phyloP scores from a whole-genome alignment of 2,329 filamentous ascomycete species.

The Fusarium sororula region DNA sequence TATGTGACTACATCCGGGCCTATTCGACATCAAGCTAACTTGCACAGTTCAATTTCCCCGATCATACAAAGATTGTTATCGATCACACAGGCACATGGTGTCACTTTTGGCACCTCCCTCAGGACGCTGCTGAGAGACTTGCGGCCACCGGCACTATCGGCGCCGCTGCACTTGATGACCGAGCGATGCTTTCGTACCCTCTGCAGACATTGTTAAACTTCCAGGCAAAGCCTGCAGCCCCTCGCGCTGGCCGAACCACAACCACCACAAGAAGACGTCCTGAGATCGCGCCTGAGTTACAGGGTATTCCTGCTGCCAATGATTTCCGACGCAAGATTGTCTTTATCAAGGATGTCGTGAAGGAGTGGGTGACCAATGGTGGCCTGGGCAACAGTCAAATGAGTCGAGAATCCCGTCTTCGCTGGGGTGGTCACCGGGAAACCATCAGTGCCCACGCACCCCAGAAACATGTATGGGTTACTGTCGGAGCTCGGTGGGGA shows the following conservation, averaged over 20 bases:
- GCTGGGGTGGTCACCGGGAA: slow-evolving; percentile 69
- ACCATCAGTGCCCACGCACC: slow-evolving; percentile 59
- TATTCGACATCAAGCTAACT: slow-evolving; percentile 33
- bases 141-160: slow-evolving; percentile 72
- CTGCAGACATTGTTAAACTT: slow-evolving; percentile 79
- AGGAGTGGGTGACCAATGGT: slow-evolving; percentile 75
- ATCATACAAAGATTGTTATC: slow-evolving; percentile 85
- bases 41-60: slow-evolving; percentile 83
- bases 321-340: slow-evolving; percentile 77
- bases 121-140: slow-evolving; percentile 74
- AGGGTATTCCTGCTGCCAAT: slow-evolving; percentile 75
- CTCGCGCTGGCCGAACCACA: slow-evolving; percentile 55
- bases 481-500: slow-evolving; percentile 70
- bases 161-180: slow-evolving; percentile 74
- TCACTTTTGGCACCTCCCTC: slow-evolving; percentile 79
- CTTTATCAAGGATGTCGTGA: slow-evolving; percentile 74
- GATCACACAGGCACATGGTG: slow-evolving; percentile 79
- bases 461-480: slow-evolving; percentile 74
- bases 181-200: slow-evolving; percentile 76
- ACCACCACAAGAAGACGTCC: slow-evolving; percentile 63
- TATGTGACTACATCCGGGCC: slow-evolving; percentile 44
- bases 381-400: slow-evolving; percentile 75
- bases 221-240: slow-evolving; percentile 55
- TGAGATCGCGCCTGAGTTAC: slow-evolving; percentile 67
- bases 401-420: slow-evolving; percentile 61